A percentile compares a stretch with the other conserved stretches of the same genome.
phyloP scores from a whole-genome alignment of 179 eudicot genomes.

The Beta corolliflora region DNA sequence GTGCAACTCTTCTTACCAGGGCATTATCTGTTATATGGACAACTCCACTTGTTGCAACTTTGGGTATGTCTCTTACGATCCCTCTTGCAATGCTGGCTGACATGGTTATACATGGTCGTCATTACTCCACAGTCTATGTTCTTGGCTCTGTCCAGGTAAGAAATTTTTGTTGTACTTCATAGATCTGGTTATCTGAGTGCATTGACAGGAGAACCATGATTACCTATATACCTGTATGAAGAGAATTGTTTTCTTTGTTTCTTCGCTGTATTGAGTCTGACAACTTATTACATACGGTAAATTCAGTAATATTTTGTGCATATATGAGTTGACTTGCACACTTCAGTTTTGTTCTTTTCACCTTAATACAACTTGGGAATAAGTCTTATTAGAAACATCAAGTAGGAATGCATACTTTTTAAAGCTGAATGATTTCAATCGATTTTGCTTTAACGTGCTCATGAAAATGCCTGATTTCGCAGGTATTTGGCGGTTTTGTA shows the following conservation, averaged over 20 bases:
- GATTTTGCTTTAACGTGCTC: constrained; percentile 5
- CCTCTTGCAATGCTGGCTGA: constrained; percentile 98
- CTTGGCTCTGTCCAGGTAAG: constrained; percentile 93
- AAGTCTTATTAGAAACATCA: neutral
- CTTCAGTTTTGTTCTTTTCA: neutral
- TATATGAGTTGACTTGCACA: neutral
- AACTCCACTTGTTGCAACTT: constrained; percentile 95
- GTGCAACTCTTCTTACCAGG: constrained; percentile 44
- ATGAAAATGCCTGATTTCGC: constrained; percentile 24
- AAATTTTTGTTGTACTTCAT: neutral
- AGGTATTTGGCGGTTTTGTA: constrained; percentile 95
- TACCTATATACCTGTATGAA: neutral
- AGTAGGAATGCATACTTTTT: neutral
- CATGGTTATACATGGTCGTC: constrained; percentile 95
- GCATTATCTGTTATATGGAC: constrained; percentile 99
- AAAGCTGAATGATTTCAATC: neutral
- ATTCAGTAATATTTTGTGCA: neutral
- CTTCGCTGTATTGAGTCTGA: neutral
- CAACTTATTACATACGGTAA: neutral
- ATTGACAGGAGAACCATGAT: neutral
- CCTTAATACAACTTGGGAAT: too few relatives aligned
- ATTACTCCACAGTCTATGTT: constrained; percentile 83
- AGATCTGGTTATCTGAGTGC: neutral
- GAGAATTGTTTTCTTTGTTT: neutral
- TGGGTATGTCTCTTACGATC: constrained; percentile 98